Evolutionary conservation across 139 green algal species (phyloP).

Genomic region (Coccomyxa sp.): DNA sequence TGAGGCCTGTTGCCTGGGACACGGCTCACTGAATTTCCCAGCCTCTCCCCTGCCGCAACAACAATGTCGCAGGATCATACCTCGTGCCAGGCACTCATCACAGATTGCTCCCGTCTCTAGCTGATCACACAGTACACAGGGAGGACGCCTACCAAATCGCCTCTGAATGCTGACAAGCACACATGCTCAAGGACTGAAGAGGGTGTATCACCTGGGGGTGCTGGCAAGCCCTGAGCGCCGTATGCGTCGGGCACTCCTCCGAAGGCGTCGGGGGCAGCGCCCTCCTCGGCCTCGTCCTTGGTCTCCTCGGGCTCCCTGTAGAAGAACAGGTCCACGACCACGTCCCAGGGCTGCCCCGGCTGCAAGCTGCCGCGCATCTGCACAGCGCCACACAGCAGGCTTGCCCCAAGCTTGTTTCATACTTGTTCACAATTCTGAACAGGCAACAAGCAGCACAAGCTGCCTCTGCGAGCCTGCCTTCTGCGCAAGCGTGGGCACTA

Average conservation of each 20-base stretch:
- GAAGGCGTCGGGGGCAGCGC: slow-evolving; percentile 5
- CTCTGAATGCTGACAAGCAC: no score
- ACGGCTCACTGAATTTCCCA: not conserved
- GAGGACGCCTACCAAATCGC: slow-evolving; percentile 2
- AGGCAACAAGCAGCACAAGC: no score
- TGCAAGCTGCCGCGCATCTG: slow-evolving; percentile 92
- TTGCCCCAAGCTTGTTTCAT: no score
- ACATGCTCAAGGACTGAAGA: no score
- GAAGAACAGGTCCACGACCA: slow-evolving; percentile 99
- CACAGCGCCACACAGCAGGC: not conserved
- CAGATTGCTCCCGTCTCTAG: not conserved
- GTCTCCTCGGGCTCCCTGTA: slow-evolving; percentile 72
- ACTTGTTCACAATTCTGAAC: no score
- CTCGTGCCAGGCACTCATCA: not conserved
- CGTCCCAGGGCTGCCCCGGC: slow-evolving; percentile 75
- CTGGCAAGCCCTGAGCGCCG: slow-evolving; percentile 14
- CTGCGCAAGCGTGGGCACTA: no score
- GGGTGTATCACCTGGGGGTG: slow-evolving; percentile 12
- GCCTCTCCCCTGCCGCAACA: not conserved
- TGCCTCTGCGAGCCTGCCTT: no score
- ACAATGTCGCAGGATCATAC: not conserved
- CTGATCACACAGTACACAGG: not conserved
- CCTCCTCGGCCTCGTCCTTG: slow-evolving; percentile 60
- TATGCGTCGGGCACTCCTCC: not conserved
- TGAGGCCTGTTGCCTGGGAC: not conserved